Conservation (phyloP, 257 asterid genomes). For the Solanum virginianum region DNA sequence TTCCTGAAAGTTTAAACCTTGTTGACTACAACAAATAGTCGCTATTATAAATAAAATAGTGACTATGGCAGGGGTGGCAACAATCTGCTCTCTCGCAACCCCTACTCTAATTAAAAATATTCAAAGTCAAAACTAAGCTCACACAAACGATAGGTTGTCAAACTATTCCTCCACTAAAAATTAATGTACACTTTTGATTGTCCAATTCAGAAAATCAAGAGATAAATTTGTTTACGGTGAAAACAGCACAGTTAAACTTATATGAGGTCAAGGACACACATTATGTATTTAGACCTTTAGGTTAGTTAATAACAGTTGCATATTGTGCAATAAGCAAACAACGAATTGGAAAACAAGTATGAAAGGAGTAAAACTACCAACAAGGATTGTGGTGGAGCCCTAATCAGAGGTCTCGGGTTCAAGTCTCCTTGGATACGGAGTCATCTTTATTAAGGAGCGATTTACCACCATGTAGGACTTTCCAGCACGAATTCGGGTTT, state of each 20-base stretch:
- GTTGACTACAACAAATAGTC: background rate
- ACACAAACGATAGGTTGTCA: background rate
- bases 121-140: background rate
- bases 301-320: background rate
- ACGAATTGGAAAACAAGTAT: background rate
- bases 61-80: background rate
- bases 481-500: too few relatives aligned
- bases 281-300: background rate
- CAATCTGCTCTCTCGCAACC: background rate
- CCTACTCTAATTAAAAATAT: background rate
- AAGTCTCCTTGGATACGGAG: too few relatives aligned
- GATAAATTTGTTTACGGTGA: background rate
- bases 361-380: background rate
- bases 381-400: too few relatives aligned
- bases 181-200: background rate
- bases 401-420: too few relatives aligned
- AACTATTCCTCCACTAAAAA: background rate
- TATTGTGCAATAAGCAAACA: background rate
- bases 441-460: too few relatives aligned
- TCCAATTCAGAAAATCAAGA: background rate
- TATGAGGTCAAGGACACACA: background rate
- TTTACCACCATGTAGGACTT: too few relatives aligned
- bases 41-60: background rate
- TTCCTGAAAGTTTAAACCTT: background rate
- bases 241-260: background rate